Base-by-base conservation (phyloP, 2,329 filamentous ascomycete species). In the Didymella sp. region DNA sequence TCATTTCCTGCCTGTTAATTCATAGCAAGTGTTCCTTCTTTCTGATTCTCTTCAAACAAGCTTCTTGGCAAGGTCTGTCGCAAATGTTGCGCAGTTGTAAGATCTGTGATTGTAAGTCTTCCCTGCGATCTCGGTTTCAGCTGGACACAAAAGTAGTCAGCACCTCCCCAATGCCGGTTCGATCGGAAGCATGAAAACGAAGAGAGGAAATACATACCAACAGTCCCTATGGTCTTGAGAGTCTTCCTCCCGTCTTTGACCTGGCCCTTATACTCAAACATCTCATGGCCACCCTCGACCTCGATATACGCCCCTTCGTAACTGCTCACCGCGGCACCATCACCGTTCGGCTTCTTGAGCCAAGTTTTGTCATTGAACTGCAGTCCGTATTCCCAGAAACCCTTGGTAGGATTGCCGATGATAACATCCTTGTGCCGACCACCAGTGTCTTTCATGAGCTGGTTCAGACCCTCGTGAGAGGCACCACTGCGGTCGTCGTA, bases 391-490 rank as follows among this genome's bases (percentile, higher is more conserved):
- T 45, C n/a, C 11, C 31, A 45, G 28, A 8, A 33, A 1, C 42
- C 42, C 11, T 45, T 45, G 41, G 9, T 44, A n/a, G 25, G 25
- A 27, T 44, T 44, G 15, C 42, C 42, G 9, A 33, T n/a, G 2
- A 45, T 11, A 19, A 45, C 42, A 9, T 45, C 42, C n/a, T 33
- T 45, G 19, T 45, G 42, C 3, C 42, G 42, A 33, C 42, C 42
- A 9, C 42, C 42, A 22, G 28, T 33, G 21, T 45, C 42, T 22
- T 45, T 45, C 42, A 45, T 33, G 8, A 33, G 42, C 42, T 45
- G 28, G 19, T 45, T 33, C n/a, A 45, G 42, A 9, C 27, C 42
- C n/a, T 45, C 42, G 27, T 45, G 42, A 9, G 2, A 19, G 2
- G 42, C 28, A 33, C 42, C 27, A 17, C 28, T 31, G 28, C 28